Percentiles rank a stretch among this genome's conserved stretches.
Evolutionary conservation across 2,329 filamentous ascomycete genomes (phyloP).

Genomic region (Aspergillus oerlinghausenensis): DNA sequence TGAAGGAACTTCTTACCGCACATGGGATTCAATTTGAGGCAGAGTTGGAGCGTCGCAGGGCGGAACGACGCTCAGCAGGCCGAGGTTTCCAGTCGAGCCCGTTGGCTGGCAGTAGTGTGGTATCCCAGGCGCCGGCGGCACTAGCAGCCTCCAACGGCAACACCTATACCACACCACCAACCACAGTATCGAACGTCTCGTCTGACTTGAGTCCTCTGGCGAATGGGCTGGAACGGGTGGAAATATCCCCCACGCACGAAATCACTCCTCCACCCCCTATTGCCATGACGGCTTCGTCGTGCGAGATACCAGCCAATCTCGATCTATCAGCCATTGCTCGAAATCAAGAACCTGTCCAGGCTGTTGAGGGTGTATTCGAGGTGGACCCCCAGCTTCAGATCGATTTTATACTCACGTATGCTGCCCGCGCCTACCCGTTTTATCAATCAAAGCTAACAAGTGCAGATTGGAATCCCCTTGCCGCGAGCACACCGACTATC

Average conservation of each 20-base stretch:
- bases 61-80: conserved; percentile 24
- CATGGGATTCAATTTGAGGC: conserved; percentile 57
- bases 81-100: conserved; percentile 35
- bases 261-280: conserved; percentile 20
- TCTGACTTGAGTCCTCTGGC: conserved; percentile 27
- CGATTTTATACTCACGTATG: conserved; percentile 46
- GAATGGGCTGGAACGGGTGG: conserved; percentile 23
- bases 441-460: conserved; percentile 1
- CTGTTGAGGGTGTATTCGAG: conserved; percentile 40
- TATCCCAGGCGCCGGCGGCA: conserved; percentile 26
- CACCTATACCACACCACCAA: conserved; percentile 30
- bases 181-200: conserved; percentile 23
- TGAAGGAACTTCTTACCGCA: conserved; percentile 59
- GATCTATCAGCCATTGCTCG: conserved; percentile 19
- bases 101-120: conserved; percentile 36
- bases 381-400: conserved; percentile 43
- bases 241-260: conserved; percentile 25
- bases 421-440: background rate
- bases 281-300: conserved; percentile 15
- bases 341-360: conserved; percentile 16
- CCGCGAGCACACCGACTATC: conserved; percentile 63
- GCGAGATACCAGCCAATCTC: conserved; percentile 22
- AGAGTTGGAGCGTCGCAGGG: conserved; percentile 38
- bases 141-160: conserved; percentile 19
- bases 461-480: conserved; percentile 53